Evolutionary conservation across 2,329 filamentous ascomycete species (phyloP).

Genomic region (Dendrostoma leiphaemia): DNA sequence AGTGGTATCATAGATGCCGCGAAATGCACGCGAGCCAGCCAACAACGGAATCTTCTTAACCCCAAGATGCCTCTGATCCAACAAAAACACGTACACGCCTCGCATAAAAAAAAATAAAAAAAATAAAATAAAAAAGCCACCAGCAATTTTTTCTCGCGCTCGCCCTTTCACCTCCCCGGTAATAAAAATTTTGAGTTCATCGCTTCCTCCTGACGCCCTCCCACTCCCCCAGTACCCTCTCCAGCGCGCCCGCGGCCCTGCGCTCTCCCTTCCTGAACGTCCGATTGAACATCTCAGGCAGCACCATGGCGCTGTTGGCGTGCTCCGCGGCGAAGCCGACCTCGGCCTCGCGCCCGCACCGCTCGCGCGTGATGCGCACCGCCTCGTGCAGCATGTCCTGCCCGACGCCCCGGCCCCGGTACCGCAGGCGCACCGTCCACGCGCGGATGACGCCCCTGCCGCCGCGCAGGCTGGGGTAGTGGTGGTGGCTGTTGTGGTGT

Average conservation of each 20-base stretch:
- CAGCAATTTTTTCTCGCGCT: not conserved
- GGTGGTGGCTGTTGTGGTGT: slow-evolving; percentile 29
- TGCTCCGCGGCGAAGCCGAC: slow-evolving; percentile 75
- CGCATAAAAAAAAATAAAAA: not conserved
- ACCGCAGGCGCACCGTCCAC: slow-evolving; percentile 74
- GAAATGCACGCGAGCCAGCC: slow-evolving; percentile 7
- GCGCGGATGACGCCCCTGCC: slow-evolving; percentile 73
- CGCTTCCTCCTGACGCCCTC: slow-evolving; percentile 46
- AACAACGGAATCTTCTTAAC: not conserved
- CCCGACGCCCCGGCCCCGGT: slow-evolving; percentile 71
- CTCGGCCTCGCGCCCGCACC: slow-evolving; percentile 64
- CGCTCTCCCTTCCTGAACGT: slow-evolving; percentile 58
- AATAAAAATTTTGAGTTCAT: no score
- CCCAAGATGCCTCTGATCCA: not conserved
- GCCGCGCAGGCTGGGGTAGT: slow-evolving; percentile 42
- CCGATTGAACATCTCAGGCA: slow-evolving; percentile 62
- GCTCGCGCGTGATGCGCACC: slow-evolving; percentile 64
- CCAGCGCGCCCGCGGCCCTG: slow-evolving; percentile 52
- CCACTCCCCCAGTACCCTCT: slow-evolving; percentile 48
- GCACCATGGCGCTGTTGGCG: slow-evolving; percentile 66
- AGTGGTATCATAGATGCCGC: slow-evolving; percentile 14
- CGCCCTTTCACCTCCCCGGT: slow-evolving; percentile 21
- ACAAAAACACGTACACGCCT: no score
- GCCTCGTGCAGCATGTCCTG: slow-evolving; percentile 71
- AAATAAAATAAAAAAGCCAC: not conserved